These are phyloP conservation scores for Aspergillus fructus DNA, from an alignment of 2,329 filamentous ascomycete genomes.

Conservation along the genomic window DNA sequence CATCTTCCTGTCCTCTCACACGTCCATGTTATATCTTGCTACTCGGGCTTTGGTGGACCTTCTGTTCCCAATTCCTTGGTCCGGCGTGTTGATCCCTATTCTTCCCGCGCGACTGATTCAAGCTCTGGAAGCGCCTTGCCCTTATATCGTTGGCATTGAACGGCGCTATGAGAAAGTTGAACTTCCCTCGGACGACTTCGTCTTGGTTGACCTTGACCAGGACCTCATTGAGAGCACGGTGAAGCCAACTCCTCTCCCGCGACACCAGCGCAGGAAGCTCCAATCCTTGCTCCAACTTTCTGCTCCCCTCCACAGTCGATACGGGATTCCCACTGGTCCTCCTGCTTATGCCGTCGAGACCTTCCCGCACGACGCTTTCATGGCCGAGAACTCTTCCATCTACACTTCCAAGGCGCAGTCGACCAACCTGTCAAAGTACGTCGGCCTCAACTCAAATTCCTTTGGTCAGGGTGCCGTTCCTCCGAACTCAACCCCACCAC, in stretches of 20 bases:
- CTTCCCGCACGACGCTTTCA: slow-evolving; percentile 86
- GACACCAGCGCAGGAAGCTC: slow-evolving; percentile 87
- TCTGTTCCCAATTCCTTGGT: slow-evolving; percentile 88
- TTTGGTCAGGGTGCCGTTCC: slow-evolving; percentile 69
- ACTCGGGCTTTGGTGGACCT: slow-evolving; percentile 83
- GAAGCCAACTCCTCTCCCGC: slow-evolving; percentile 74
- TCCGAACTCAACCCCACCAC: slow-evolving; percentile 52
- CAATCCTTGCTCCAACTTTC: slow-evolving; percentile 83
- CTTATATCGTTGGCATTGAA: slow-evolving; percentile 96
- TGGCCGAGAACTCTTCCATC: slow-evolving; percentile 77
- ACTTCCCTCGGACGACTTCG: slow-evolving; percentile 91
- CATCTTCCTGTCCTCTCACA: slow-evolving; percentile 92
- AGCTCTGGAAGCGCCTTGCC: slow-evolving; percentile 89
- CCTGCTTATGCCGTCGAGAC: slow-evolving; percentile 91
- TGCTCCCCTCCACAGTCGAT: slow-evolving; percentile 84
- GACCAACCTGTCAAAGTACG: slow-evolving; percentile 79
- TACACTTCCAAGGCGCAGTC: slow-evolving; percentile 71
- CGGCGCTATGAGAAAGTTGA: slow-evolving; percentile 66
- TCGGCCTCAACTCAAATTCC: slow-evolving; percentile 81
- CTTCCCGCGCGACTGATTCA: slow-evolving; percentile 84
- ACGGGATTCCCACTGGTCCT: slow-evolving; percentile 81
- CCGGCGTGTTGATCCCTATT: slow-evolving; percentile 89
- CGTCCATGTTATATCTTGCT: slow-evolving; percentile 91
- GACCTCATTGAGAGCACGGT: slow-evolving; percentile 84
- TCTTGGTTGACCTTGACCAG: slow-evolving; percentile 88